Evolutionary conservation across 2,329 filamentous ascomycete genomes (phyloP).

Genomic region (Daldinia sp.): DNA sequence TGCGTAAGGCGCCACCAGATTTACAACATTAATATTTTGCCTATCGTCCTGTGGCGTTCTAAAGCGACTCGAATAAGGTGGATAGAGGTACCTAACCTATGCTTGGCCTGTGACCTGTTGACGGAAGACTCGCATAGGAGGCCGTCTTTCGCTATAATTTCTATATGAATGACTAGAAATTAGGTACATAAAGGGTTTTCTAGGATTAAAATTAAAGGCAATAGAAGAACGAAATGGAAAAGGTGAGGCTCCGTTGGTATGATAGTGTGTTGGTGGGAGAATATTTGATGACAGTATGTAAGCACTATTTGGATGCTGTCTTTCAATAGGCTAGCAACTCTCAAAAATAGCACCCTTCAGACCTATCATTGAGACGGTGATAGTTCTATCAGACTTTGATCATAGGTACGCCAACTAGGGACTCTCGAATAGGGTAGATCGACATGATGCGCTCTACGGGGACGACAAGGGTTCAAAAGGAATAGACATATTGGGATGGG

Average conservation of each 20-base stretch:
- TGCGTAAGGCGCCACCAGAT: constrained; percentile 1
- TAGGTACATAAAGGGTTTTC: no score
- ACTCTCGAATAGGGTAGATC: constrained; percentile 21
- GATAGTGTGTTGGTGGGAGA: constrained; percentile 15
- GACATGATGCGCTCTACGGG: constrained; percentile 12
- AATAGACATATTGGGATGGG: constrained; percentile 37
- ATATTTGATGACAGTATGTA: constrained; percentile 25
- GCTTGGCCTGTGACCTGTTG: background rate
- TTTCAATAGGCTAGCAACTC: constrained; percentile 16
- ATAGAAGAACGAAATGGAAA: background rate
- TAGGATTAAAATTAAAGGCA: constrained; percentile 3
- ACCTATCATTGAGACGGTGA: constrained; percentile 20
- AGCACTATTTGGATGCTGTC: constrained; percentile 24
- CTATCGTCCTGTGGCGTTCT: background rate
- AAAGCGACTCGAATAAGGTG: background rate
- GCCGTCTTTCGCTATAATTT: background rate
- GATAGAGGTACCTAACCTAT: no score
- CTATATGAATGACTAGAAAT: no score
- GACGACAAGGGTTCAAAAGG: constrained; percentile 26
- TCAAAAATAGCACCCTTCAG: constrained; percentile 24
- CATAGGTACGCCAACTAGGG: constrained; percentile 19
- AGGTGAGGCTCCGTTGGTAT: constrained; percentile 18
- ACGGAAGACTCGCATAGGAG: background rate
- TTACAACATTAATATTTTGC: constrained; percentile 6
- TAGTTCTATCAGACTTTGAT: constrained; percentile 16